Percentiles rank a stretch among this genome's conserved stretches.
Evolutionary conservation across 257 asterid genomes (phyloP).

Genomic region (Salvia splendens): DNA sequence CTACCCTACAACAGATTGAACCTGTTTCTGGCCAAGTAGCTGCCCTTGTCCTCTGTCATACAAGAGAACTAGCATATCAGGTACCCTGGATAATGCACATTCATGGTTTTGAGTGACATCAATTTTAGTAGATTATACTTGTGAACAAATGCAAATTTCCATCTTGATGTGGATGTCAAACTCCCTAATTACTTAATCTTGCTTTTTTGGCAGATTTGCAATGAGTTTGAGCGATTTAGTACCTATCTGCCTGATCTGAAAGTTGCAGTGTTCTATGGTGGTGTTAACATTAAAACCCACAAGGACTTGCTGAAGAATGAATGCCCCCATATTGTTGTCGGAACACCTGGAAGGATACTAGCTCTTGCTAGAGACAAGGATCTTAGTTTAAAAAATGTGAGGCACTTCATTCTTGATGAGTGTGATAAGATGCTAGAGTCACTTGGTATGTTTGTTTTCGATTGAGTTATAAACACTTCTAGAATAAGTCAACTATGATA

Average conservation of each 20-base stretch:
- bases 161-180: slow-evolving; percentile 4
- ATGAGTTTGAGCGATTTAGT: slow-evolving; percentile 48
- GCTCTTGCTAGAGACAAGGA: slow-evolving; percentile 44
- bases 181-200: background rate
- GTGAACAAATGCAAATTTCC: background rate
- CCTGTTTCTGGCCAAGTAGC: slow-evolving; percentile 79
- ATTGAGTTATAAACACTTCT: background rate
- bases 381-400: slow-evolving; percentile 45
- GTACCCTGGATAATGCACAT: slow-evolving; percentile 33
- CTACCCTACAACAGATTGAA: slow-evolving; percentile 74
- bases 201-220: slow-evolving; percentile 39
- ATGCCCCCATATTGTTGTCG: slow-evolving; percentile 51
- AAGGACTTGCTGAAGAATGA: slow-evolving; percentile 48
- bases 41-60: slow-evolving; percentile 73
- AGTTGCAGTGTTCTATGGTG: slow-evolving; percentile 51
- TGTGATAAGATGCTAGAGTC: slow-evolving; percentile 53
- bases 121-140: background rate
- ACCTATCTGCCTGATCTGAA: slow-evolving; percentile 49
- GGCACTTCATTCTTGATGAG: slow-evolving; percentile 52
- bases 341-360: slow-evolving; percentile 52
- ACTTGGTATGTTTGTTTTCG: slow-evolving; percentile 38
- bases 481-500: background rate
- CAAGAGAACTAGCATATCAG: slow-evolving; percentile 84
- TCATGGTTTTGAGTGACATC: slow-evolving; percentile 11
- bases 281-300: slow-evolving; percentile 47